Conservation (phyloP, 345 rosid species). For the Clarkia xantiana region DNA sequence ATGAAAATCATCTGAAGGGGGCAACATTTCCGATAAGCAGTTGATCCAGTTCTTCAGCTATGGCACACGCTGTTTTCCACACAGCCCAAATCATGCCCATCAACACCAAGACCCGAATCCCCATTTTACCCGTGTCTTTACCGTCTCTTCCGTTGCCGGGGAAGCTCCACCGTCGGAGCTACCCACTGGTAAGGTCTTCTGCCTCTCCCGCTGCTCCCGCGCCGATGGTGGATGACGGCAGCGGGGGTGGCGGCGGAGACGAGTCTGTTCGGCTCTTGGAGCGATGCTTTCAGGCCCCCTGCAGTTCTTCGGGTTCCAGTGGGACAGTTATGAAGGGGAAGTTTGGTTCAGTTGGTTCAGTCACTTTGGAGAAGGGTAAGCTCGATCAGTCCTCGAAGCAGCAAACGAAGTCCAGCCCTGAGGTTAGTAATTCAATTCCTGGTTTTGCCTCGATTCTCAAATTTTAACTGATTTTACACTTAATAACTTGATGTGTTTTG, state of each 20-base stretch:
- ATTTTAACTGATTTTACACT: neutral
- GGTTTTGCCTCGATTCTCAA: neutral
- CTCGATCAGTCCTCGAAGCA: slow-evolving; percentile 50
- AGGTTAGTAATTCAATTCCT: slow-evolving; percentile 29
- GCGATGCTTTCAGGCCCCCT: slow-evolving; percentile 43
- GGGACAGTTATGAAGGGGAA: slow-evolving; percentile 67
- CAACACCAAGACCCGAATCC: slow-evolving; percentile 3
- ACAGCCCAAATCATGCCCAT: slow-evolving; percentile 11
- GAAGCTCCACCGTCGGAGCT: slow-evolving; percentile 22
- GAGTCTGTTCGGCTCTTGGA: slow-evolving; percentile 37
- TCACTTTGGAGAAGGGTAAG: slow-evolving; percentile 84
- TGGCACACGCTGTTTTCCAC: slow-evolving; percentile 3
- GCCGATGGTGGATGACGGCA: slow-evolving; percentile 3
- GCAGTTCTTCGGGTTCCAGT: slow-evolving; percentile 17
- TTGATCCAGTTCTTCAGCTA: neutral
- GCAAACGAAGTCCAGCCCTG: slow-evolving; percentile 45
- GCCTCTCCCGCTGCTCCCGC: slow-evolving; percentile 2
- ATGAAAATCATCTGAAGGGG: neutral
- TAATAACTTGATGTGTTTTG: too few relatives aligned
- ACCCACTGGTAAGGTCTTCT: neutral
- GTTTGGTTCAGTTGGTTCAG: slow-evolving; percentile 58
- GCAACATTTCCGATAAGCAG: neutral
- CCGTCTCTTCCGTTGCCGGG: slow-evolving; percentile 4
- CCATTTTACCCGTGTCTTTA: slow-evolving; percentile 1
- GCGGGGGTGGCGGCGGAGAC: slow-evolving; percentile 11